These are phyloP conservation scores for Xylaria sp. DNA, from an alignment of 2,329 filamentous ascomycete genomes.

Conservation along the genomic window DNA sequence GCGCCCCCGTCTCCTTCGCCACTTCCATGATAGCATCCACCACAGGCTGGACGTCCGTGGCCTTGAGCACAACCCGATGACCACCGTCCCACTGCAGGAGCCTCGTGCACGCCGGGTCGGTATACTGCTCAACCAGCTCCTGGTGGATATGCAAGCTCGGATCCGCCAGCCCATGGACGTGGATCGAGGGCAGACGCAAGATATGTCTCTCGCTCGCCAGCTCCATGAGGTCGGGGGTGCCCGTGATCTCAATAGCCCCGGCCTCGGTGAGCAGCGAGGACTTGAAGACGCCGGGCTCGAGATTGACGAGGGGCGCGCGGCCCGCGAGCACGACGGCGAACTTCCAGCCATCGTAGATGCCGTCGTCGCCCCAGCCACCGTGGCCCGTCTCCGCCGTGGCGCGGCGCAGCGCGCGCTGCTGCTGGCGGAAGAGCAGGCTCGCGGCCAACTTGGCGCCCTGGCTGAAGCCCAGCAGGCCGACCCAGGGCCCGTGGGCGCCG, in stretches of 20 bases:
- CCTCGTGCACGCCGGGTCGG: conserved; percentile 56
- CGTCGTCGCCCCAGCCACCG: conserved; percentile 27
- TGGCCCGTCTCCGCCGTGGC: neutral
- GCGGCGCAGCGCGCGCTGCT: conserved; percentile 50
- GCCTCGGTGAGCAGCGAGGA: conserved; percentile 38
- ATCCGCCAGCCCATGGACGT: conserved; percentile 70
- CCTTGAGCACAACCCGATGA: conserved; percentile 74
- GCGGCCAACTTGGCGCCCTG: conserved; percentile 68
- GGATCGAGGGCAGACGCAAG: conserved; percentile 64
- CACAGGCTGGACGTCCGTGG: conserved; percentile 65
- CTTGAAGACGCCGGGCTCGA: conserved; percentile 47
- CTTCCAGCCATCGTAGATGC: conserved; percentile 51
- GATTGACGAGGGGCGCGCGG: conserved; percentile 61
- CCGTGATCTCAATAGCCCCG: conserved; percentile 46
- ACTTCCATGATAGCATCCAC: conserved; percentile 58
- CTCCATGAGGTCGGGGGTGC: conserved; percentile 50
- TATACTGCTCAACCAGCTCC: conserved; percentile 63
- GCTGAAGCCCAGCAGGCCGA: conserved; percentile 68
- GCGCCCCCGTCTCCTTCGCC: conserved; percentile 52
- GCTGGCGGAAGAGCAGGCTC: conserved; percentile 65
- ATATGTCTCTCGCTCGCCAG: conserved; percentile 50
- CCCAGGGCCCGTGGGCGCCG: conserved; percentile 62
- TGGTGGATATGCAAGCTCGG: conserved; percentile 64
- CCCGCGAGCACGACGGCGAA: conserved; percentile 69
- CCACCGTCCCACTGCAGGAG: conserved; percentile 76